phyloP scores from a whole-genome alignment of 2,329 filamentous ascomycete species.

The Rhinocladiella mackenziei region DNA sequence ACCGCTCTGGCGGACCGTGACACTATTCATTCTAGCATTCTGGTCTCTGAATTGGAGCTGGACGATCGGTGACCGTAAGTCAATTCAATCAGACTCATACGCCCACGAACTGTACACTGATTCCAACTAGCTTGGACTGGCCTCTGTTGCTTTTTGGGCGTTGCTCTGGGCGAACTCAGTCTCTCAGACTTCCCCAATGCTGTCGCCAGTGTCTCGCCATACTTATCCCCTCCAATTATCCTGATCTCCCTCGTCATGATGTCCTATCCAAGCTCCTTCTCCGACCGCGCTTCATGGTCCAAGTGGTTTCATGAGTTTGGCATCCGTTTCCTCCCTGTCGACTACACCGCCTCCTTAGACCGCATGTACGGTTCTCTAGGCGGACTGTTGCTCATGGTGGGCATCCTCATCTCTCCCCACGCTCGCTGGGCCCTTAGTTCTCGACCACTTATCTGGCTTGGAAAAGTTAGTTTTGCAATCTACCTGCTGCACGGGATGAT shows the following conservation, averaged over 20 bases:
- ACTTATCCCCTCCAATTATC: constrained; percentile 42
- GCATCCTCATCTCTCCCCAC: constrained; percentile 51
- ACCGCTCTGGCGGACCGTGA: constrained; percentile 49
- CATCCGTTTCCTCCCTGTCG: constrained; percentile 40
- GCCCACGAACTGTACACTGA: constrained; percentile 6
- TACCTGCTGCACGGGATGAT: constrained; percentile 62
- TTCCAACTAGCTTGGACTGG: constrained; percentile 45
- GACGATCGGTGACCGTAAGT: constrained; percentile 36
- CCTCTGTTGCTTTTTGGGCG: constrained; percentile 57
- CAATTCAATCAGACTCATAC: neutral
- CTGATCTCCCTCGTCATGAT: constrained; percentile 54
- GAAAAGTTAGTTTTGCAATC: constrained; percentile 61
- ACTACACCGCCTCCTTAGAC: constrained; percentile 45
- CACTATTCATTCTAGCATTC: constrained; percentile 46
- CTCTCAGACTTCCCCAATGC: constrained; percentile 39
- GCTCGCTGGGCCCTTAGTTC: constrained; percentile 53
- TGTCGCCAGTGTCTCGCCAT: constrained; percentile 44
- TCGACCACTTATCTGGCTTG: constrained; percentile 57
- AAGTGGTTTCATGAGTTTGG: constrained; percentile 17
- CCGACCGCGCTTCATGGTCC: constrained; percentile 55
- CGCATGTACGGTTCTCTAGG: constrained; percentile 51
- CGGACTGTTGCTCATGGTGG: constrained; percentile 48
- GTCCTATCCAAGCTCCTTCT: constrained; percentile 56
- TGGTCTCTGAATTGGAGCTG: constrained; percentile 42
- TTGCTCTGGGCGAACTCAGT: constrained; percentile 55